phyloP scores from a whole-genome alignment of 2,329 filamentous ascomycete species.

The Venturiaceae sp. region DNA sequence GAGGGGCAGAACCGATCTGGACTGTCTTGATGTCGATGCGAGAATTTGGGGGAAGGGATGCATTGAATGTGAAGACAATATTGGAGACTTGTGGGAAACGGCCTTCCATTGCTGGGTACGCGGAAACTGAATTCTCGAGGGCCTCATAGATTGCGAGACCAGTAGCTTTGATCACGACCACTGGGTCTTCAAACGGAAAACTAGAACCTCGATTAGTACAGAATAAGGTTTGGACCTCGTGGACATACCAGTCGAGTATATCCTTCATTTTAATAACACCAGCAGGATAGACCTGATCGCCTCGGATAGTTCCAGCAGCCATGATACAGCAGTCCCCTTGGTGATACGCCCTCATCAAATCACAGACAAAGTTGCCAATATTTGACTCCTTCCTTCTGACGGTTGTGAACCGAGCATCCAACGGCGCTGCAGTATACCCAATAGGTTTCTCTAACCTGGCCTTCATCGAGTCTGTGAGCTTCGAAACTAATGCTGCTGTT shows the following conservation, averaged over 20 bases:
- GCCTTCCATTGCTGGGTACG: conserved; percentile 73
- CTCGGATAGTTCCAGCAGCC: conserved; percentile 76
- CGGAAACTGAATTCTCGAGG: conserved; percentile 72
- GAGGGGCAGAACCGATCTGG: conserved; percentile 49
- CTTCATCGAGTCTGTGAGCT: conserved; percentile 63
- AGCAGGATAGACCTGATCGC: conserved; percentile 80
- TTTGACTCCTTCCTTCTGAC: conserved; percentile 73
- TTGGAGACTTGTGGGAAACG: conserved; percentile 83
- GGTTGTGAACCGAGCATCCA: conserved; percentile 80
- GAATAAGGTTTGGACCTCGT: neutral
- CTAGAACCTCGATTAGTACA: conserved; percentile 14
- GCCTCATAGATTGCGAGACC: conserved; percentile 70
- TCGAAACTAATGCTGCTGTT: conserved; percentile 53
- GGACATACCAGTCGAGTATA: conserved; percentile 57
- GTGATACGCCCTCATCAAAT: conserved; percentile 82
- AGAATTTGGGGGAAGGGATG: conserved; percentile 46
- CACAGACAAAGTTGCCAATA: conserved; percentile 82
- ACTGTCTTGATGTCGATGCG: conserved; percentile 48
- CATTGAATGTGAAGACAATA: conserved; percentile 66
- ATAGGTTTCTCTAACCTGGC: conserved; percentile 72
- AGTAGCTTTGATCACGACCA: conserved; percentile 63
- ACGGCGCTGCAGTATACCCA: conserved; percentile 70
- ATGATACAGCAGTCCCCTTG: conserved; percentile 73
- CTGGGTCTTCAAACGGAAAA: conserved; percentile 87
- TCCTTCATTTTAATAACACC: conserved; percentile 70